Percentiles rank a stretch among this genome's conserved stretches.
Evolutionary conservation across 140 eudicot genomes (phyloP).

Genomic region (Stevia rebaudiana): DNA sequence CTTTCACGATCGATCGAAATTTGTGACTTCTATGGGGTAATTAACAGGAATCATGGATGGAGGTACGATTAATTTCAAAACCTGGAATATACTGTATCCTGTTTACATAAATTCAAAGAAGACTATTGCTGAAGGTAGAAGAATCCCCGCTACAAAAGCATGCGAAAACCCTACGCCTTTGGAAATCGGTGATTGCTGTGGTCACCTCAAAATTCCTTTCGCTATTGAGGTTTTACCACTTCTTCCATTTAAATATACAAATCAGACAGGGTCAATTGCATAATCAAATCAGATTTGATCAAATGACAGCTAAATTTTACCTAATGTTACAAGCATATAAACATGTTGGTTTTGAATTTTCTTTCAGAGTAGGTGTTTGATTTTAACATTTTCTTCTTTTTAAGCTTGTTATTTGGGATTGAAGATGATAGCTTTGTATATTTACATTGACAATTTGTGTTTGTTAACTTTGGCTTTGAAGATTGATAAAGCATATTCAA

Average conservation of each 20-base stretch:
- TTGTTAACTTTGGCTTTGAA: slow-evolving; percentile 17
- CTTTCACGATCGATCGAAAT: slow-evolving; percentile 11
- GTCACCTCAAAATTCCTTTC: slow-evolving; percentile 67
- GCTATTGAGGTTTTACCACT: slow-evolving; percentile 56
- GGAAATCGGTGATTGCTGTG: slow-evolving; percentile 80
- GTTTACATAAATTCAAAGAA: slow-evolving; percentile 92
- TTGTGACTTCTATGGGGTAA: not conserved
- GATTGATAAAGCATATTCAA: slow-evolving; percentile 87
- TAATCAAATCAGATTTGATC: not conserved
- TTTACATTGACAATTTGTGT: not conserved
- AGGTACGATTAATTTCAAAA: slow-evolving; percentile 50
- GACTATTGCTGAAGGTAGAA: slow-evolving; percentile 81
- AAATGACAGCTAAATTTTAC: not conserved
- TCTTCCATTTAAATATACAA: not conserved
- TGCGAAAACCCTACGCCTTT: slow-evolving; percentile 82
- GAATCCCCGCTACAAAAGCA: slow-evolving; percentile 63
- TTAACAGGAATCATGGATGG: slow-evolving; percentile 48
- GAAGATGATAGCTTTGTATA: not conserved
- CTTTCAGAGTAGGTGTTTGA: not conserved
- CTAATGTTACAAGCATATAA: not conserved
- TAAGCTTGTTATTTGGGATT: slow-evolving; percentile 10
- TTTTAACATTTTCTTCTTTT: not conserved
- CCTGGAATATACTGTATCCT: slow-evolving; percentile 75
- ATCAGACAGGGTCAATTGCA: not conserved
- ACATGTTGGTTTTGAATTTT: not conserved